Percentiles rank a stretch among this genome's conserved stretches.
Evolutionary conservation across 192 early-diverging fungal species (phyloP).

Genomic region (Allomyces arbusculus): DNA sequence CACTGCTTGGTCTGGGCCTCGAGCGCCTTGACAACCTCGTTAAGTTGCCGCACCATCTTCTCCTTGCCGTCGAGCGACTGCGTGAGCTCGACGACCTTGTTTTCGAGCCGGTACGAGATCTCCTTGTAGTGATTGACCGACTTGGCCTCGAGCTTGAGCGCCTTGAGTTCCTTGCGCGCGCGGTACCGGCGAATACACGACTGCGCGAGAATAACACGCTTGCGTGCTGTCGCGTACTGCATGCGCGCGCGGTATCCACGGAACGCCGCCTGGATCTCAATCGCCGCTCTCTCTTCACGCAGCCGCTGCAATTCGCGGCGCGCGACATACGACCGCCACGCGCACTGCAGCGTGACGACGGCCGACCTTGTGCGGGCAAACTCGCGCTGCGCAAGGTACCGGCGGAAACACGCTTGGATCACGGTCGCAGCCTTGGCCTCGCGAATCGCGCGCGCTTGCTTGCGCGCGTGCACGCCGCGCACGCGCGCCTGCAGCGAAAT

Average conservation of each 20-base stretch:
- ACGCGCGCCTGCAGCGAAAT: constrained; percentile 42
- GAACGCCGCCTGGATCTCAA: constrained; percentile 51
- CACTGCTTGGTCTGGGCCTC: constrained; percentile 5
- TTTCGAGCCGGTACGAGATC: constrained; percentile 78
- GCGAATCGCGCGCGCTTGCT: constrained; percentile 14
- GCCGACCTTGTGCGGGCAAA: constrained; percentile 14
- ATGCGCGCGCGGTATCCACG: constrained; percentile 40
- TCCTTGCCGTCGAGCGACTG: constrained; percentile 44
- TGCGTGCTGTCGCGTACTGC: constrained; percentile 15
- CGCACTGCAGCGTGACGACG: constrained; percentile 18
- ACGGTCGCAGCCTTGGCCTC: constrained; percentile 21
- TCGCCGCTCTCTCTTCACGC: constrained; percentile 46
- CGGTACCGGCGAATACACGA: constrained; percentile 49
- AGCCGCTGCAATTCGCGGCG: constrained; percentile 24
- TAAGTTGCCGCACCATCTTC: constrained; percentile 12
- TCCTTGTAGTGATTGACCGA: constrained; percentile 87
- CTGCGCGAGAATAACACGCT: constrained; percentile 56
- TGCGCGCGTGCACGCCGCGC: constrained; percentile 32
- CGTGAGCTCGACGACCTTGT: constrained; percentile 88
- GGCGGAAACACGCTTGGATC: constrained; percentile 22
- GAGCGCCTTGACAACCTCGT: constrained; percentile 8
- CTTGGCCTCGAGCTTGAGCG: constrained; percentile 60
- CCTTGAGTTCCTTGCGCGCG: constrained; percentile 47
- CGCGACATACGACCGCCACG: constrained; percentile 18
- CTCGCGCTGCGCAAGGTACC: constrained; percentile 16